phyloP scores from a whole-genome alignment of 2,329 filamentous ascomycete species.

The Cercospora zeae-maydis region DNA sequence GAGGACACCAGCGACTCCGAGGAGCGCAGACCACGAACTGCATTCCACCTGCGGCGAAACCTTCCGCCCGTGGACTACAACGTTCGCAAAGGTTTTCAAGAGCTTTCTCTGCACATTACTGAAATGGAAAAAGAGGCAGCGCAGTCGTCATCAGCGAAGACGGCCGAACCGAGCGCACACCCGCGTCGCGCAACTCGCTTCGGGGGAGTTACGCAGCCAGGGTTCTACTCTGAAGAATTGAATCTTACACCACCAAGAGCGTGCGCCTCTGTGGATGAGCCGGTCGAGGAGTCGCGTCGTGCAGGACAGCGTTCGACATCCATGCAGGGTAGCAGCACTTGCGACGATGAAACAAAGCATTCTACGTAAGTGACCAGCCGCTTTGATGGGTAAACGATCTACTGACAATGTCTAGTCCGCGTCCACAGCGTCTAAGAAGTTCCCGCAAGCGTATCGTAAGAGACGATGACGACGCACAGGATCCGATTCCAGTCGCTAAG shows the following conservation, averaged over 20 bases:
- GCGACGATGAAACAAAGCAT: not conserved
- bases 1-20: not conserved
- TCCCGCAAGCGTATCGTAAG: not conserved
- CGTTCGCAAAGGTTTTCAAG: not conserved
- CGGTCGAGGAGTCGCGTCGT: not conserved
- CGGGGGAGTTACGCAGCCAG: not conserved
- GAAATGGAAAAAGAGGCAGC: not conserved
- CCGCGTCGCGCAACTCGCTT: not conserved
- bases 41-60: not conserved
- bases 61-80: not conserved
- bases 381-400: not conserved
- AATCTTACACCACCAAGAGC: not conserved
- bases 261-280: not conserved
- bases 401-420: not conserved
- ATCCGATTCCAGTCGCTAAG: not conserved
- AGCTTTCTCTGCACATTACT: not conserved
- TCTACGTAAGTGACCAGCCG: not conserved
- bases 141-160: not conserved
- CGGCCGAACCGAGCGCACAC: not conserved
- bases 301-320: not conserved
- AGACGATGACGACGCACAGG: not conserved
- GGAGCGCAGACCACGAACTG: not conserved
- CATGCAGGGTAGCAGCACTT: not conserved
- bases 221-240: not conserved
- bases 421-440: not conserved